Evolutionary conservation across 495 filamentous ascomycete genomes (phyloP).

Genomic region (Aspergillus cavernicola): DNA sequence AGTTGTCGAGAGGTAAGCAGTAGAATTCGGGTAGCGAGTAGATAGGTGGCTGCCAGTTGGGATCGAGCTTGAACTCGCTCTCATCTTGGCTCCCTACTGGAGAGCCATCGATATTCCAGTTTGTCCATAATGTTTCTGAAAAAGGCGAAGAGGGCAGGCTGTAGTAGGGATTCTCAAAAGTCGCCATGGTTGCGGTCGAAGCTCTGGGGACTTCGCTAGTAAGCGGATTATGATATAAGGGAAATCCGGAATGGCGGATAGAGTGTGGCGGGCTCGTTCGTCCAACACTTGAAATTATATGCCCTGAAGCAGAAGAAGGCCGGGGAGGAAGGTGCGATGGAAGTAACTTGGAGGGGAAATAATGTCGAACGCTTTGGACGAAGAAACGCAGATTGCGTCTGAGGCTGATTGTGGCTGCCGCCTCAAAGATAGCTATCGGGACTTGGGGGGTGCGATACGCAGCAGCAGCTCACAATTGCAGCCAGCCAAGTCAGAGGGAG

Average conservation of each 20-base stretch:
- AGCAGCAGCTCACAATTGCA: background rate
- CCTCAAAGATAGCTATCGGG: background rate
- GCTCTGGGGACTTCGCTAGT: background rate
- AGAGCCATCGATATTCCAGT: background rate
- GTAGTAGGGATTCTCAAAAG: background rate
- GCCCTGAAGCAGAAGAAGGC: background rate
- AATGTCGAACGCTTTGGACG: background rate
- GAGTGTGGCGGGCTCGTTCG: background rate
- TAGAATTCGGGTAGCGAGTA: background rate
- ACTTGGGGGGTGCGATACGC: background rate
- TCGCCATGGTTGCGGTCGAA: background rate
- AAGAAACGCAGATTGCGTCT: constrained; percentile 1
- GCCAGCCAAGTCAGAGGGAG: constrained; percentile 1
- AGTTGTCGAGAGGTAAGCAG: constrained; percentile 1
- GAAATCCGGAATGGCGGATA: background rate
- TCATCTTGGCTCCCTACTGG: background rate
- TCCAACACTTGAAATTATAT: background rate
- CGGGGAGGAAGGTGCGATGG: background rate
- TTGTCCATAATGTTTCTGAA: constrained; percentile 2
- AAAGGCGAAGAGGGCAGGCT: background rate
- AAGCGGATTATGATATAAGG: background rate
- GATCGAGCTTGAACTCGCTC: background rate
- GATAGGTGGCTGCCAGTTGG: constrained; percentile 2
- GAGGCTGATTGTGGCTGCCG: background rate
- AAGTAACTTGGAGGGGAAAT: background rate